phyloP scores from a whole-genome alignment of 768 basidiomycete genomes.

The Amanita pallidorosea region DNA sequence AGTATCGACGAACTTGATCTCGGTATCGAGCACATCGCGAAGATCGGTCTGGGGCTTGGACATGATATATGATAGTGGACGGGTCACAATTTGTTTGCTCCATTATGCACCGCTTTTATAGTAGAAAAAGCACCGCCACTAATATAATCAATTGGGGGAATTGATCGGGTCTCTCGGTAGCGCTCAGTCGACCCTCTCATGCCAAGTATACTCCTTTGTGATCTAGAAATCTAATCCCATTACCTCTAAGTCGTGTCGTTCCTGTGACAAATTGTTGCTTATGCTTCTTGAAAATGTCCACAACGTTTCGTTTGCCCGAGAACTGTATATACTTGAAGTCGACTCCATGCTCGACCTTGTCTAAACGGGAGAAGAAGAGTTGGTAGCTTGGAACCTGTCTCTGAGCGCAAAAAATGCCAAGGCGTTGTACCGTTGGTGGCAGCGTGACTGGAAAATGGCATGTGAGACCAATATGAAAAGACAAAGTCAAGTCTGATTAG shows the following conservation, averaged over 20 bases:
- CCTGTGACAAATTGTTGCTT: neutral
- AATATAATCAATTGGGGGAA: too few relatives aligned
- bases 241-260: neutral
- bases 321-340: conserved; percentile 1
- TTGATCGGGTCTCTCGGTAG: too few relatives aligned
- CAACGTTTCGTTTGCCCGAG: conserved; percentile 2
- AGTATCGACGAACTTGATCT: conserved; percentile 43
- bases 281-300: conserved; percentile 4
- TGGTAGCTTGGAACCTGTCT: neutral
- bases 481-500: neutral
- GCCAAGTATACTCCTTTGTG: neutral
- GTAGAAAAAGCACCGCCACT: too few relatives aligned
- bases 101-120: too few relatives aligned
- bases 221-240: conserved; percentile 1
- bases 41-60: conserved; percentile 28
- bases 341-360: neutral
- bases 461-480: conserved; percentile 2
- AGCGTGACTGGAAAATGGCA: conserved; percentile 1
- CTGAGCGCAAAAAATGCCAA: conserved; percentile 1
- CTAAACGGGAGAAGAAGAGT: neutral
- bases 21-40: conserved; percentile 42
- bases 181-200: too few relatives aligned
- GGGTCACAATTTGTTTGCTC: neutral
- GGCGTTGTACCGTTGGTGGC: neutral
- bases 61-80: neutral